These are phyloP conservation scores for Fusarium paranaense DNA, from an alignment of 2,329 filamentous ascomycete genomes.

Conservation along the genomic window DNA sequence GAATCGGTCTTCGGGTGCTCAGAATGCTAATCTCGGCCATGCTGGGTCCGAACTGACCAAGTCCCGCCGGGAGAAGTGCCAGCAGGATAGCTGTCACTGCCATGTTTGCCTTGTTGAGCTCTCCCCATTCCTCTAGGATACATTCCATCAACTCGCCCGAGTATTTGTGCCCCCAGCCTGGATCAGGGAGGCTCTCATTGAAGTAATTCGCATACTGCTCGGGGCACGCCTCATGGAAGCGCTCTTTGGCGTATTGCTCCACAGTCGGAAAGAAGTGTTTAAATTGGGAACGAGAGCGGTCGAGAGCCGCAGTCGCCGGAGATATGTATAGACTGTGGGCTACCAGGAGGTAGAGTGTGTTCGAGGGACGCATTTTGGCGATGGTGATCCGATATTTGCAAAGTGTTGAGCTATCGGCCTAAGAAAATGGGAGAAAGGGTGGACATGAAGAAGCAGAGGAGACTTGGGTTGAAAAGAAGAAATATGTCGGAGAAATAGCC, in stretches of 20 bases:
- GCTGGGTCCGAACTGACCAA: slow-evolving; percentile 23
- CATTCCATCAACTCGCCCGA: slow-evolving; percentile 10
- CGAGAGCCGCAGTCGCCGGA: background rate
- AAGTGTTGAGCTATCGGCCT: background rate
- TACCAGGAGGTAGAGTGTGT: slow-evolving; percentile 11
- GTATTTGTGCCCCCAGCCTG: background rate
- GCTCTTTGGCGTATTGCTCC: background rate
- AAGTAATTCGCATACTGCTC: slow-evolving; percentile 19
- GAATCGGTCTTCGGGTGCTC: slow-evolving; percentile 16
- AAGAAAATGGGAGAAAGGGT: background rate
- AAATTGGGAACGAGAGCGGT: slow-evolving; percentile 16
- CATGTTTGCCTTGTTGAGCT: slow-evolving; percentile 23
- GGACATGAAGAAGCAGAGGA: background rate
- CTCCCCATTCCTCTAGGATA: slow-evolving; percentile 11
- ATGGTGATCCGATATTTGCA: background rate
- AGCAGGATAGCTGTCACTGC: slow-evolving; percentile 20
- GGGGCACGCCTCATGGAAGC: slow-evolving; percentile 4
- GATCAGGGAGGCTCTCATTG: slow-evolving; percentile 15
- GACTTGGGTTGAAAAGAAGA: background rate
- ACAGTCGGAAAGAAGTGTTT: slow-evolving; percentile 16
- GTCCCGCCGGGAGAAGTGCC: slow-evolving; percentile 18
- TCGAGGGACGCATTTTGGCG: slow-evolving; percentile 14
- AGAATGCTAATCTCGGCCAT: slow-evolving; percentile 26
- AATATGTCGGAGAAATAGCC: background rate
- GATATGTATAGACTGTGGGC: slow-evolving; percentile 8